Percentiles rank a stretch among this genome's conserved stretches.
Evolutionary conservation across 164 flowering plant species (phyloP).

Genomic region (Aristolochia fimbriata): DNA sequence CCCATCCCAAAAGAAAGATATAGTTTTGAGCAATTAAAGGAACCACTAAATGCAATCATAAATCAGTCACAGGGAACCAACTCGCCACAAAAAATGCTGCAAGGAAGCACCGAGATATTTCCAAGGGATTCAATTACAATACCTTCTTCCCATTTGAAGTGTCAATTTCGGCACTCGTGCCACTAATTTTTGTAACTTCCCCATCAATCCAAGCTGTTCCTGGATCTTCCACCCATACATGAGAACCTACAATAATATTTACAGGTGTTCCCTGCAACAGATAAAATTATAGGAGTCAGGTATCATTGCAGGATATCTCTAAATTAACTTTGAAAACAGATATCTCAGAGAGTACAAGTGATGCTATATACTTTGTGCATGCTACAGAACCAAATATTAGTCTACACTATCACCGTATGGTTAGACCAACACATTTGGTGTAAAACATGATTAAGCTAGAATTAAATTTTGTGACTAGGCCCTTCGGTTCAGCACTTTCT

Average conservation of each 20-base stretch:
- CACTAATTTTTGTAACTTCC: slow-evolving; percentile 30
- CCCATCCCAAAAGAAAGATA: neutral
- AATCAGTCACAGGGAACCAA: neutral
- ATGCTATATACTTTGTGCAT: too few species aligned
- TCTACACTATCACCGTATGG: too few species aligned
- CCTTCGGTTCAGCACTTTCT: too few species aligned
- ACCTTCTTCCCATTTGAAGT: slow-evolving; percentile 40
- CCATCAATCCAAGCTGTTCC: slow-evolving; percentile 57
- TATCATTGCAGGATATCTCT: too few species aligned
- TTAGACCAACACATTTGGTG: too few species aligned
- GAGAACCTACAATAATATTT: slow-evolving; percentile 35
- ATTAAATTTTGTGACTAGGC: too few species aligned
- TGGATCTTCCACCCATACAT: slow-evolving; percentile 59
- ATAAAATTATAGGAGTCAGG: neutral
- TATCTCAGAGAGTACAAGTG: too few species aligned
- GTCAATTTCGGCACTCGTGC: slow-evolving; percentile 31
- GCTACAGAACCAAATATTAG: too few species aligned
- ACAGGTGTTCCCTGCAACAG: slow-evolving; percentile 8
- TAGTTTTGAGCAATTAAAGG: neutral
- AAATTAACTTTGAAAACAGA: too few species aligned
- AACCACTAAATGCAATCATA: neutral
- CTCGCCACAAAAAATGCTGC: neutral
- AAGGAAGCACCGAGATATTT: neutral
- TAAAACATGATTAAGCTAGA: too few species aligned
- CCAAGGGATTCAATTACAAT: slow-evolving; percentile 1